phyloP scores from a whole-genome alignment of 176 grass and related monocot genomes.

The Avena eriantha region DNA sequence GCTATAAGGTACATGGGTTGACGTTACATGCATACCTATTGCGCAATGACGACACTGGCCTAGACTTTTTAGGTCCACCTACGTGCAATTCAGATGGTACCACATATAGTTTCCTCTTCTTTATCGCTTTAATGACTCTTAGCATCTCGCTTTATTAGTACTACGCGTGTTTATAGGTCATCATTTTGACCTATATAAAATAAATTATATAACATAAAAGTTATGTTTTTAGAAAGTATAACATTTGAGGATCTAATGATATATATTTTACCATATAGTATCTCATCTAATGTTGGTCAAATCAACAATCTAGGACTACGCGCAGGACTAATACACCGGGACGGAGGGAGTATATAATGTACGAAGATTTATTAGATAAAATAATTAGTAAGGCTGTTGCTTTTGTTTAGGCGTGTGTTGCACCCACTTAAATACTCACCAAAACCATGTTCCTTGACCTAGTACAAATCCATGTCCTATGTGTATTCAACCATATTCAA shows the following conservation, averaged over 20 bases:
- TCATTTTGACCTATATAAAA: too few relatives aligned
- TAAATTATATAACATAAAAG: too few relatives aligned
- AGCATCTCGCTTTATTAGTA: neutral
- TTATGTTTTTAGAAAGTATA: too few relatives aligned
- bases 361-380: neutral
- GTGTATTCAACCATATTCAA: neutral
- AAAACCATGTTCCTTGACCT: neutral
- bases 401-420: neutral
- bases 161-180: too few relatives aligned
- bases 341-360: too few relatives aligned
- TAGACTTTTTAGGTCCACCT: constrained; percentile 8
- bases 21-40: neutral
- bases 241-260: too few relatives aligned
- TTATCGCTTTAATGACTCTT: neutral
- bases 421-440: neutral
- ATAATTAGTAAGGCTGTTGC: neutral
- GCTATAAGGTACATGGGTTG: neutral
- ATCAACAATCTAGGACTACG: too few relatives aligned
- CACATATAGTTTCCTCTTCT: neutral
- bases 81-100: constrained; percentile 8
- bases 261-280: too few relatives aligned
- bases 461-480: neutral
- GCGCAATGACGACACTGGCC: neutral
- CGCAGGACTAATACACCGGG: too few relatives aligned
- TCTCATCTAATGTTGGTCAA: too few relatives aligned